A percentile compares a stretch with the other conserved stretches of the same genome.
Conservation (phyloP, 2,329 filamentous ascomycete species). For the Aschersonia sp. region DNA sequence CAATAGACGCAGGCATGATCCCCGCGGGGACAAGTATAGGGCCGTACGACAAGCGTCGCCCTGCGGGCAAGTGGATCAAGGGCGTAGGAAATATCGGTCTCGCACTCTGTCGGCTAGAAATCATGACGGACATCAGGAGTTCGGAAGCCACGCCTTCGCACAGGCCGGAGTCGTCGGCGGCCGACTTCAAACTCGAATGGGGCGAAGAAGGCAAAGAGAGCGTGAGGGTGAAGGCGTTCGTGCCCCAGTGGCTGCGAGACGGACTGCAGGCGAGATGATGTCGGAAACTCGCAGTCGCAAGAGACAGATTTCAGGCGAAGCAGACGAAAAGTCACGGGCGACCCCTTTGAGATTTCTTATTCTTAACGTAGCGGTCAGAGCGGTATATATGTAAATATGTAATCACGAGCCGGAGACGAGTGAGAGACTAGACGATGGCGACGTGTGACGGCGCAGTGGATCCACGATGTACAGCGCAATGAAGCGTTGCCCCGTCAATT, state of each 20-base stretch:
- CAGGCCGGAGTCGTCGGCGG: constrained; percentile 26
- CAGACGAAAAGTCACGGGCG: no score
- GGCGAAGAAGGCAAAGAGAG: constrained; percentile 23
- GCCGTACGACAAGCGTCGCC: constrained; percentile 43
- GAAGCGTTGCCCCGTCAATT: no score
- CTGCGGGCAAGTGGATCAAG: constrained; percentile 65
- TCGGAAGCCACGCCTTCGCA: constrained; percentile 53
- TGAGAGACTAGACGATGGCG: no score
- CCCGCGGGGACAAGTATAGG: constrained; percentile 34
- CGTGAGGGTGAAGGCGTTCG: constrained; percentile 60
- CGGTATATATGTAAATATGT: no score
- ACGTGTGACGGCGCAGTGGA: no score
- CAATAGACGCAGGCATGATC: constrained; percentile 19
- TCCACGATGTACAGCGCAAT: no score
- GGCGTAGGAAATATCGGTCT: constrained; percentile 78
- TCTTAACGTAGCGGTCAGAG: no score
- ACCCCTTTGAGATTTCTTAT: no score
- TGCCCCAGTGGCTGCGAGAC: constrained; percentile 58
- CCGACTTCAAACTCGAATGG: constrained; percentile 47
- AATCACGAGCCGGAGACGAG: no score
- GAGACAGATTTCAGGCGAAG: neutral
- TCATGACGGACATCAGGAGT: constrained; percentile 70
- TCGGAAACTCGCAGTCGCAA: neutral
- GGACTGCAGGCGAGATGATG: constrained; percentile 19
- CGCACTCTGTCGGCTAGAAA: constrained; percentile 72